Conservation (phyloP, 1,284 basidiomycete genomes). For the Malassezia restricta region DNA sequence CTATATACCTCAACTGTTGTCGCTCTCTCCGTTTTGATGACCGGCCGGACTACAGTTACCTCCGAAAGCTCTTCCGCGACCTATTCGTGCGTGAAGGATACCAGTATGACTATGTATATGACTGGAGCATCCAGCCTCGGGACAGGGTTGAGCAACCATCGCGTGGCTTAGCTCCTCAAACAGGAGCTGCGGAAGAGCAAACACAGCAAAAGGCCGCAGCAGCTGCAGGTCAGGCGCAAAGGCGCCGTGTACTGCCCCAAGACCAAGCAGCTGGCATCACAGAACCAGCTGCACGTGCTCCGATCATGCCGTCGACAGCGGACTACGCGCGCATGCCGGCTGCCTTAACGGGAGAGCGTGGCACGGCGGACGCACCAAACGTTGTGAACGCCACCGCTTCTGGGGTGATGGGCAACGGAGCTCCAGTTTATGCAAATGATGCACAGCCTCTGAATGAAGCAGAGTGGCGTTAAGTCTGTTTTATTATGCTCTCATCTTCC, state of each 20-base stretch:
- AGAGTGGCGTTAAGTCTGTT: slow-evolving; percentile 5
- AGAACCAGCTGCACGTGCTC: background rate
- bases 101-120: slow-evolving; percentile 47
- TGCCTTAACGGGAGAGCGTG: background rate
- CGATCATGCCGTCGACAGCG: background rate
- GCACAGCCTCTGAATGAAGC: slow-evolving; percentile 8
- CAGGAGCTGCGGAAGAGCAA: slow-evolving; percentile 7
- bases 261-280: slow-evolving; percentile 4
- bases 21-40: slow-evolving; percentile 47
- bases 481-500: background rate
- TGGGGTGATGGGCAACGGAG: background rate
- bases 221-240: slow-evolving; percentile 29
- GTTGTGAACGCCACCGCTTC: background rate
- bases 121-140: slow-evolving; percentile 45
- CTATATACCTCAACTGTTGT: slow-evolving; percentile 47
- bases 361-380: background rate
- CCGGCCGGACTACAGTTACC: slow-evolving; percentile 47
- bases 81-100: slow-evolving; percentile 46
- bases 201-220: slow-evolving; percentile 19
- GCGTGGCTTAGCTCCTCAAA: slow-evolving; percentile 14
- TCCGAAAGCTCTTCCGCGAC: slow-evolving; percentile 48
- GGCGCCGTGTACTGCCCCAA: slow-evolving; percentile 39
- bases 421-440: background rate
- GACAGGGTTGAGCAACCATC: slow-evolving; percentile 32
- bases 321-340: slow-evolving; percentile 8